phyloP scores from a whole-genome alignment of 768 basidiomycete genomes.

The Lactarius hatsudake region DNA sequence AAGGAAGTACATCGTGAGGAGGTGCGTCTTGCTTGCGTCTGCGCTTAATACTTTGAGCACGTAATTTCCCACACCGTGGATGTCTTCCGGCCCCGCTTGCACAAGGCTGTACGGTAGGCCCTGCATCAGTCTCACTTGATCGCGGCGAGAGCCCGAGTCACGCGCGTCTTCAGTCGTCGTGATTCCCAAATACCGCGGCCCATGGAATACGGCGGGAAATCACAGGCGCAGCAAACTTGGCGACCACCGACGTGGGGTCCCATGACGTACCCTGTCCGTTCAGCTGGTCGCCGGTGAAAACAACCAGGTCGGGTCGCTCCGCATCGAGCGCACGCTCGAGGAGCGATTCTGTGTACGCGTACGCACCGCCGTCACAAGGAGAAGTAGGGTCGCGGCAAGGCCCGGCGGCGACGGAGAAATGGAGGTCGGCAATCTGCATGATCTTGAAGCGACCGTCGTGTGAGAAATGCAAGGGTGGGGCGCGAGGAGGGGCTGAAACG shows the following conservation, averaged over 20 bases:
- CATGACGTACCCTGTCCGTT: conserved; percentile 90
- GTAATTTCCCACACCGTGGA: conserved; percentile 93
- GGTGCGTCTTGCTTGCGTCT: conserved; percentile 84
- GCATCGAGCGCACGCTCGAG: conserved; percentile 66
- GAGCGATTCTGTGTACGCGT: conserved; percentile 75
- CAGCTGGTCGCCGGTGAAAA: conserved; percentile 91
- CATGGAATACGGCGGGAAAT: conserved; percentile 79
- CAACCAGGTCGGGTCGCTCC: conserved; percentile 87
- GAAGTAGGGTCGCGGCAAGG: conserved; percentile 68
- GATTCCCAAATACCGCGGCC: conserved; percentile 93
- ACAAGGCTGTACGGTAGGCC: conserved; percentile 83
- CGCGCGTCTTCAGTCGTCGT: conserved; percentile 76
- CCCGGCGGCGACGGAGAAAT: conserved; percentile 82
- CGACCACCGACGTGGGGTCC: conserved; percentile 83
- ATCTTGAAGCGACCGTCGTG: conserved; percentile 83
- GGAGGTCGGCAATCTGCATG: conserved; percentile 89
- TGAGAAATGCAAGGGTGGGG: conserved; percentile 81
- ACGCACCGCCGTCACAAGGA: conserved; percentile 56
- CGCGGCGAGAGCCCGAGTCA: conserved; percentile 43
- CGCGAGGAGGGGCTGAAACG: conserved; percentile 57
- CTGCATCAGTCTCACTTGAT: conserved; percentile 70
- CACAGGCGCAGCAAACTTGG: conserved; percentile 81
- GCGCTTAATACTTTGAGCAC: conserved; percentile 79
- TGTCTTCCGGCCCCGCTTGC: conserved; percentile 72
- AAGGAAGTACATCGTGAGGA: conserved; percentile 89